These are phyloP conservation scores for Xanthoconium separans DNA, from an alignment of 1,284 basidiomycete genomes.

Conservation along the genomic window DNA sequence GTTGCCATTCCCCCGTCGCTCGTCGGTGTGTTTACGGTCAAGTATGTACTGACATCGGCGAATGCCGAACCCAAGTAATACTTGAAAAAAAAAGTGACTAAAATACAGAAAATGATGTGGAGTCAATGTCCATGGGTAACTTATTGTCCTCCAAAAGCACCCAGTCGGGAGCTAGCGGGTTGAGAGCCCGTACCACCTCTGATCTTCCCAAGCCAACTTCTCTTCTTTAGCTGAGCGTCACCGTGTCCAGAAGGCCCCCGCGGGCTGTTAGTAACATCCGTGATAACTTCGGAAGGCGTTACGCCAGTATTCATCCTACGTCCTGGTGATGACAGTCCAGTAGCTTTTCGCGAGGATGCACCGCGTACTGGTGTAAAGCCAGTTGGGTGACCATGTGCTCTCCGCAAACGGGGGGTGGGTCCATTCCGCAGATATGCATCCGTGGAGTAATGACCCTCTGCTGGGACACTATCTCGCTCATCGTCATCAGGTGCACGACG, in stretches of 20 bases:
- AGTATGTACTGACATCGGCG: conserved; percentile 12
- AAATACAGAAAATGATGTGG: conserved; percentile 6
- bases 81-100: conserved; percentile 1
- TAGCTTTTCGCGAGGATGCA: conserved; percentile 39
- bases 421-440: conserved; percentile 50
- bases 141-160: conserved; percentile 30
- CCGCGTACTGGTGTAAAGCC: conserved; percentile 73
- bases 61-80: conserved; percentile 15
- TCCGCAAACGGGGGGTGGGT: conserved; percentile 55
- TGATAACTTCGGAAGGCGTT: conserved; percentile 42
- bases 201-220: conserved; percentile 66
- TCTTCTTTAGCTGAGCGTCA: conserved; percentile 39
- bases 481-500: conserved; percentile 73
- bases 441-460: conserved; percentile 45
- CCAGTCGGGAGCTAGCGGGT: conserved; percentile 27
- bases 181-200: conserved; percentile 36
- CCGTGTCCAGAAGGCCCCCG: conserved; percentile 33
- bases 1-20: conserved; percentile 51
- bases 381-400: conserved; percentile 54
- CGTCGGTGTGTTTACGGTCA: background rate
- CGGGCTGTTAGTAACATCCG: conserved; percentile 70
- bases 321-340: conserved; percentile 45
- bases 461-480: conserved; percentile 54
- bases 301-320: conserved; percentile 34
- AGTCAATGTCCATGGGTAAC: conserved; percentile 1